phyloP scores from a whole-genome alignment of 139 green algal genomes.

The Tetraselmis chui region DNA sequence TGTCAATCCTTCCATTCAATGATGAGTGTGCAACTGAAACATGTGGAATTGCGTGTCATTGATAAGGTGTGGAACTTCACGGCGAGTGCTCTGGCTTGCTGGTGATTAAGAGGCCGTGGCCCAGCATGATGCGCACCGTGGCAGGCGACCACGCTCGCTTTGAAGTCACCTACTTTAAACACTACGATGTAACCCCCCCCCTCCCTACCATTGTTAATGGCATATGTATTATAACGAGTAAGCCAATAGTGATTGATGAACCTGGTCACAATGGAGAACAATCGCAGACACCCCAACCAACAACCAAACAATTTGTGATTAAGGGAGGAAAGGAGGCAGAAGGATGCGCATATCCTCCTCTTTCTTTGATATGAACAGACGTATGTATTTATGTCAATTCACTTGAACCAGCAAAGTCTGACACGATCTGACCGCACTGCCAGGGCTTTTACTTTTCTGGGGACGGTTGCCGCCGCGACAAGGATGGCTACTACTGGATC shows the following conservation, averaged over 20 bases:
- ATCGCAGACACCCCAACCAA: no score
- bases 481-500: constrained; percentile 80
- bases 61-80: constrained; percentile 8
- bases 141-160: constrained; percentile 85
- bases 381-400: no score
- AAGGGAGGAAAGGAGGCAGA: no score
- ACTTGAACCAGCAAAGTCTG: no score
- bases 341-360: no score
- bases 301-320: no score
- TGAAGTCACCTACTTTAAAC: constrained; percentile 90
- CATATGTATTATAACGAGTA: no score
- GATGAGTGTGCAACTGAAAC: not conserved
- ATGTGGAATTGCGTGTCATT: not conserved
- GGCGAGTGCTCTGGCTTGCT: constrained; percentile 32
- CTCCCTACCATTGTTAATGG: no score
- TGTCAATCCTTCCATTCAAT: no score
- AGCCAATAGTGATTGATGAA: no score
- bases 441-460: constrained; percentile 70
- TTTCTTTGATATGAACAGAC: no score
- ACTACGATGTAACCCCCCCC: constrained; percentile 73
- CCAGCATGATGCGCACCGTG: constrained; percentile 77
- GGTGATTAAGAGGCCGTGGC: constrained; percentile 80
- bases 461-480: constrained; percentile 60
- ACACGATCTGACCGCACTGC: not conserved
- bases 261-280: no score